Base-by-base conservation (phyloP, 2,329 filamentous ascomycete species). In the Trichoderma atrobrunneum region DNA sequence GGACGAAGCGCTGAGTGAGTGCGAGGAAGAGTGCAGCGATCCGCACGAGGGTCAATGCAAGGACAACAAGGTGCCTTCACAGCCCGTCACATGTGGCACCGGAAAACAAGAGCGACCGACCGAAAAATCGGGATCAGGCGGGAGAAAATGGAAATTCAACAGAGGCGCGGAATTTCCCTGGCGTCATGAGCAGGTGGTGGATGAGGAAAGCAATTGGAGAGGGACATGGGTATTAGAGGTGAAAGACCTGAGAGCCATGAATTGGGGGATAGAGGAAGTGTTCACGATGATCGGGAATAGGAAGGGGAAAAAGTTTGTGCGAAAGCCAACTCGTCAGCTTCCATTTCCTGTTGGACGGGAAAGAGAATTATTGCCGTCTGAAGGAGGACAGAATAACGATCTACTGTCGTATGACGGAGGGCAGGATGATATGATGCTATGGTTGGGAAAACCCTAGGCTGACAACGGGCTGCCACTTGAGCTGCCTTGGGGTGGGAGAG, bases 231-330 rank as follows among this genome's bases (percentile, higher is more conserved):
- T 48, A 0, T 48, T 48, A 1, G 18, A 48, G 43, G 43, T 48
- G 18, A 48, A 48, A 2, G 43, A 48, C n/a, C 7, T 48, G 3
- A n/a, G 0, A 1, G 43, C 43, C 0, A 48, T 48, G 43, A 21
- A 48, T 0, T 48, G 43, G 43, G 43, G 5, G 43, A 11, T 21
- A 48, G 43, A 21, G n/a, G 18, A n/a, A 11, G 43, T 48, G 43
- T 5, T 1, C 43, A 11, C 18, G n/a, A 3, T 11, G 16, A 6
- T 5, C 8, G 18, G 3, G 16, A 0, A 1, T 8, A 18, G 16
- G 16, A 48, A 5, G 43, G 1, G 1, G 4, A 48, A 6, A 5
- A 48, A 21, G 43, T n/a, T 2, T 11, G 8, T 48, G 8, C 18
- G 43, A 21, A 48, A 21, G n/a, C 43, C 43, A 48, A 48, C 43